Percentiles rank a stretch among this genome's conserved stretches.
phyloP scores from a whole-genome alignment of 768 basidiomycete genomes.

The Hygrophorus russula region DNA sequence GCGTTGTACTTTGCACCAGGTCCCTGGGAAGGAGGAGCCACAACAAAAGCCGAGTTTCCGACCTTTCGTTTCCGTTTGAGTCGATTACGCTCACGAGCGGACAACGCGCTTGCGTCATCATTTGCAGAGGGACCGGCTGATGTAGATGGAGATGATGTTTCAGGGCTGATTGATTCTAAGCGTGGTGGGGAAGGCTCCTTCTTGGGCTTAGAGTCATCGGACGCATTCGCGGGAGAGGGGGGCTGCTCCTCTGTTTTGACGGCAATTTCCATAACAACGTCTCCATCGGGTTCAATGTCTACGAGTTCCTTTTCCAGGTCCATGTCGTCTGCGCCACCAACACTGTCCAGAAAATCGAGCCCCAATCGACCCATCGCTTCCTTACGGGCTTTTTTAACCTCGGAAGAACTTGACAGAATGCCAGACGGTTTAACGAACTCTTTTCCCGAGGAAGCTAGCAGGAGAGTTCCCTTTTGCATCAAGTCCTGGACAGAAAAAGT shows the following conservation, averaged over 20 bases:
- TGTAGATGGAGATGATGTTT: constrained; percentile 40
- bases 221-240: constrained; percentile 34
- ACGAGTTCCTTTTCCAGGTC: constrained; percentile 78
- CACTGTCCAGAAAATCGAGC: constrained; percentile 71
- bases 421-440: constrained; percentile 74
- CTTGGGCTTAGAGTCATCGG: constrained; percentile 20
- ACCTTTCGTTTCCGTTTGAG: constrained; percentile 90
- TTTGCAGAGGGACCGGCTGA: constrained; percentile 27
- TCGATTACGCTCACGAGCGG: constrained; percentile 87
- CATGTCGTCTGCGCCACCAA: constrained; percentile 59
- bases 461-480: constrained; percentile 62
- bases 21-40: constrained; percentile 53
- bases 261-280: constrained; percentile 28
- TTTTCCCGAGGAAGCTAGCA: constrained; percentile 89
- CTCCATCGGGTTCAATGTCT: constrained; percentile 38
- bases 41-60: constrained; percentile 75
- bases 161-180: constrained; percentile 27
- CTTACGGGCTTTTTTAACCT: constrained; percentile 79
- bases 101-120: constrained; percentile 51
- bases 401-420: constrained; percentile 60
- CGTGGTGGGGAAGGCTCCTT: constrained; percentile 30
- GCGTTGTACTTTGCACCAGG: constrained; percentile 52
- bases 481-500: constrained; percentile 69
- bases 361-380: constrained; percentile 86
- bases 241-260: constrained; percentile 28